phyloP scores from a whole-genome alignment of 2,329 filamentous ascomycete genomes.

The Xylariaceae sp. region DNA sequence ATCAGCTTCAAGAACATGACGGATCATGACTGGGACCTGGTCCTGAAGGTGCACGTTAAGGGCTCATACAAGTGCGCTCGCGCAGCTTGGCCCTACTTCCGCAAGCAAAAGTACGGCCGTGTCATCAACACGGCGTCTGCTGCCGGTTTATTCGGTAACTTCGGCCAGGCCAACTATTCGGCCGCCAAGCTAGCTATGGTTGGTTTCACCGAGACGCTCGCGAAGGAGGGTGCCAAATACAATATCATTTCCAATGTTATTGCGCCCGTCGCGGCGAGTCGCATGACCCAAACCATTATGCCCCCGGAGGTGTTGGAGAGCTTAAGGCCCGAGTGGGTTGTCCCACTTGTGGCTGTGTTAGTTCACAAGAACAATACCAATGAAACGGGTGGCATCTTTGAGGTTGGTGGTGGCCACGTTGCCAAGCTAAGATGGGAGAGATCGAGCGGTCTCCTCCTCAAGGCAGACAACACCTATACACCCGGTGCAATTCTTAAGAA shows the following conservation, averaged over 20 bases:
- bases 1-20: slow-evolving; percentile 99
- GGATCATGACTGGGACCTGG: slow-evolving; percentile 94
- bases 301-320: slow-evolving; percentile 86
- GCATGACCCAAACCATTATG: slow-evolving; percentile 96
- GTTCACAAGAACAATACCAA: slow-evolving; percentile 81
- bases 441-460: slow-evolving; percentile 83
- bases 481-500: slow-evolving; percentile 85
- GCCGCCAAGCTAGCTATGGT: slow-evolving; percentile 95
- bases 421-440: slow-evolving; percentile 97
- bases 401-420: slow-evolving; percentile 88
- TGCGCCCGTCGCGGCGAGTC: slow-evolving; percentile 90
- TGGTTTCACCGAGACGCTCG: slow-evolving; percentile 95
- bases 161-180: slow-evolving; percentile 96
- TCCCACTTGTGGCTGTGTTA: slow-evolving; percentile 86
- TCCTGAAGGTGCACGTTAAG: slow-evolving; percentile 88
- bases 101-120: slow-evolving; percentile 97
- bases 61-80: slow-evolving; percentile 94
- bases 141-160: slow-evolving; percentile 91
- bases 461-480: slow-evolving; percentile 85
- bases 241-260: slow-evolving; percentile 96
- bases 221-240: slow-evolving; percentile 97
- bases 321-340: slow-evolving; percentile 91
- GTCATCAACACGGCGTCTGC: slow-evolving; percentile 98
- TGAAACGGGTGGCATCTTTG: slow-evolving; percentile 89
- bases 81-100: slow-evolving; percentile 96